Conservation (phyloP, 108 stramenopile species). For the Cyclotella kingstonii region DNA sequence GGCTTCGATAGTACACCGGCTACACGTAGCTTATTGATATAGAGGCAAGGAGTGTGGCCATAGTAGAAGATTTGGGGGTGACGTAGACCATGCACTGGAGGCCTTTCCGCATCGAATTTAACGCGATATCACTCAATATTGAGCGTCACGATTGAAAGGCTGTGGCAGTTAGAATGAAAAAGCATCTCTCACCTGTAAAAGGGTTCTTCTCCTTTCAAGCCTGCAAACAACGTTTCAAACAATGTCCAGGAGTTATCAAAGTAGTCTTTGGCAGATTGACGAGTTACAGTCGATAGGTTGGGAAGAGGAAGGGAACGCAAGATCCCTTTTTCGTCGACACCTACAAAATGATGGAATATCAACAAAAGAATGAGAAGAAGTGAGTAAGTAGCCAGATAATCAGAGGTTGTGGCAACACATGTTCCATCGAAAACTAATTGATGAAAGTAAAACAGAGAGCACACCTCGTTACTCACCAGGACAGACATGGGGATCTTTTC, state of each 20-base stretch:
- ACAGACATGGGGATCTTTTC: conserved; percentile 52
- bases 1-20: conserved; percentile 76
- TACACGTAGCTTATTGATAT: conserved; percentile 91
- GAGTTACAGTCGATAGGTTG: conserved; percentile 69
- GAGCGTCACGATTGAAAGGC: background rate
- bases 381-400: background rate
- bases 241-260: conserved; percentile 94
- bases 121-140: background rate
- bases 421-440: background rate
- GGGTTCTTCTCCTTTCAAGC: conserved; percentile 86
- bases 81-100: conserved; percentile 82
- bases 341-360: too few species aligned
- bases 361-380: background rate
- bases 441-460: background rate
- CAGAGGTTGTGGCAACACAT: background rate
- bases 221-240: conserved; percentile 87
- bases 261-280: conserved; percentile 71
- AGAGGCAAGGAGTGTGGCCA: conserved; percentile 89
- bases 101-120: conserved; percentile 27
- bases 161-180: background rate
- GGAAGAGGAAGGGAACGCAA: conserved; percentile 72
- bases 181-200: conserved; percentile 64
- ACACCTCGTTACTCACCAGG: conserved; percentile 45
- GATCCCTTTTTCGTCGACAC: conserved; percentile 50
- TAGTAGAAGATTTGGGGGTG: conserved; percentile 95